These are phyloP conservation scores for Tuctoria greenei DNA, from an alignment of 176 grass and related monocot genomes.

Conservation along the genomic window DNA sequence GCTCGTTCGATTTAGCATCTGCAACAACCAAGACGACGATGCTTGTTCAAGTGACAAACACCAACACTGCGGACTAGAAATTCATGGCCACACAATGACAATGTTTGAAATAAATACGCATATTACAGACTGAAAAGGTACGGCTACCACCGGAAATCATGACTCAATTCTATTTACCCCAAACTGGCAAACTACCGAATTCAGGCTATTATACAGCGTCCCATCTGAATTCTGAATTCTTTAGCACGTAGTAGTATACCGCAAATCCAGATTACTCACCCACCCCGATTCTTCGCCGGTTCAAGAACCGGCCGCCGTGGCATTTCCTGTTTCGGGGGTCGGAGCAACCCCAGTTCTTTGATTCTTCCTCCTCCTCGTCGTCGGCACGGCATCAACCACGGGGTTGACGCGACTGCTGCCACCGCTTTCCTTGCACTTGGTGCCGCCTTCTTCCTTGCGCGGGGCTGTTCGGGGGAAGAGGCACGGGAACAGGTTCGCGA, in stretches of 20 bases:
- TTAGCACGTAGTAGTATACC: not conserved
- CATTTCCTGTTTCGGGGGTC: not conserved
- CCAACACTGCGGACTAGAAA: no score
- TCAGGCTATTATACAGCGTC: not conserved
- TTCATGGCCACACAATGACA: not conserved
- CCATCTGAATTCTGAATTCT: slow-evolving; percentile 10
- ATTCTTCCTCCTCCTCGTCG: not conserved
- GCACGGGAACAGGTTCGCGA: slow-evolving; percentile 41
- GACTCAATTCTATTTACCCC: not conserved
- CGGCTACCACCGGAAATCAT: not conserved
- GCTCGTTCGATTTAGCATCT: not conserved
- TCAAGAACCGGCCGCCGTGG: not conserved
- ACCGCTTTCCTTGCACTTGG: not conserved
- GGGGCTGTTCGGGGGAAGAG: not conserved
- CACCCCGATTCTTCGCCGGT: not conserved
- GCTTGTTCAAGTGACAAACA: not conserved
- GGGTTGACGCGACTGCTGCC: slow-evolving; percentile 20
- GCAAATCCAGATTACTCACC: not conserved
- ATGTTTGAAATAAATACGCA: not conserved
- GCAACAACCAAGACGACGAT: not conserved
- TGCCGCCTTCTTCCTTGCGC: slow-evolving; percentile 21
- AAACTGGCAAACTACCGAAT: slow-evolving; percentile 7
- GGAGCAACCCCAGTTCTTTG: not conserved
- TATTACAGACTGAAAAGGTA: not conserved
- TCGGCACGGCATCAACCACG: slow-evolving; percentile 15